Evolutionary conservation across 352 stramenopile genomes (phyloP).

Genomic region (Chrysophaeum taylorii): DNA sequence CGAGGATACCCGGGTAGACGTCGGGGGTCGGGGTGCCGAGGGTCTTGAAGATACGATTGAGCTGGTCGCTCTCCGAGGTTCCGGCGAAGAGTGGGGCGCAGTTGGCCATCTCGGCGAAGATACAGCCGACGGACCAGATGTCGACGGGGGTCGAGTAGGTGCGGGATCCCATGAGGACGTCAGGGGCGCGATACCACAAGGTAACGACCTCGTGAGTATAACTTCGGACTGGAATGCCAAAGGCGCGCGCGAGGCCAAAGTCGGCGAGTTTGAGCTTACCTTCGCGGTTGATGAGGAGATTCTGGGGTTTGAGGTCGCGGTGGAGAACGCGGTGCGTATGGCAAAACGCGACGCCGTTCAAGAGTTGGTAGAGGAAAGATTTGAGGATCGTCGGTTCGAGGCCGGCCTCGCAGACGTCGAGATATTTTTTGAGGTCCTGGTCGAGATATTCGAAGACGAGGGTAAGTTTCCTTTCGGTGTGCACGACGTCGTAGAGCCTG

Average conservation of each 20-base stretch:
- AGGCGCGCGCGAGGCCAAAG: constrained; percentile 98
- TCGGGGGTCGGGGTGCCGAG: constrained; percentile 82
- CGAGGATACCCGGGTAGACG: constrained; percentile 87
- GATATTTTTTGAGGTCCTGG: constrained; percentile 99
- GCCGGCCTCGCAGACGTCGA: constrained; percentile 95
- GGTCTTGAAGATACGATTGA: constrained; percentile 89
- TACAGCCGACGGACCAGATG: constrained; percentile 97
- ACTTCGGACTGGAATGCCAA: constrained; percentile 94
- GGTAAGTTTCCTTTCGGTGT: constrained; percentile 96
- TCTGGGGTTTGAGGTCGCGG: constrained; percentile 95
- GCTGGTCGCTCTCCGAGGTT: constrained; percentile 88
- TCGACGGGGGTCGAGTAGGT: constrained; percentile 98
- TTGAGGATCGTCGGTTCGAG: constrained; percentile 76
- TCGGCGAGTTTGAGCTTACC: constrained; percentile 98
- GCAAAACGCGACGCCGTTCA: constrained; percentile 97
- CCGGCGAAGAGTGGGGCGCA: constrained; percentile 79
- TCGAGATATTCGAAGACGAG: constrained; percentile 99
- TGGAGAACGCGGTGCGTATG: constrained; percentile 79
- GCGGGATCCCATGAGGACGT: constrained; percentile 91
- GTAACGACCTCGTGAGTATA: constrained; percentile 99
- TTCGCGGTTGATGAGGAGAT: constrained; percentile 93
- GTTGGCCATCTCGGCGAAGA: constrained; percentile 92
- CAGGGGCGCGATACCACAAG: constrained; percentile 95
- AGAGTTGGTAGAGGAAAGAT: constrained; percentile 97
- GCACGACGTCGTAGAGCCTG: constrained; percentile 97